phyloP scores from a whole-genome alignment of 495 filamentous ascomycete species.

The Neurospora sp. region DNA sequence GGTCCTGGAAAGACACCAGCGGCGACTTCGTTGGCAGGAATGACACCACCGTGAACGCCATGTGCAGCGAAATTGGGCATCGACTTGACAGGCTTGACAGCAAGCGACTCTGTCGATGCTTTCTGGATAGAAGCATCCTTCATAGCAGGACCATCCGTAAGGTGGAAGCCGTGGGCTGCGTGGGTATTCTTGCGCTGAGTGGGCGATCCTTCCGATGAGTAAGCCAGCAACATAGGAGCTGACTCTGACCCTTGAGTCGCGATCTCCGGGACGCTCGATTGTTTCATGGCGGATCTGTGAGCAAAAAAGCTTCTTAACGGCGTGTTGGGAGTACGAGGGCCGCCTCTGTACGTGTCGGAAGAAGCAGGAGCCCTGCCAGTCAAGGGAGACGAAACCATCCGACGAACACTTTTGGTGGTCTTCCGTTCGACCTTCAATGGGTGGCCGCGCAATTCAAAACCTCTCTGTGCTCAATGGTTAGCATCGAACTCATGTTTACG shows the following conservation, averaged over 20 bases:
- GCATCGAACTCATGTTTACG: not conserved
- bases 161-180: not conserved
- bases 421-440: slow-evolving; percentile 11
- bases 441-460: slow-evolving; percentile 1
- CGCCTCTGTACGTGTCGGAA: not conserved
- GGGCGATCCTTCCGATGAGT: not conserved
- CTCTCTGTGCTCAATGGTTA: slow-evolving; percentile 1
- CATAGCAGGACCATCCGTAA: not conserved
- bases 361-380: not conserved
- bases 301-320: not conserved
- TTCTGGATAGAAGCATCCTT: not conserved
- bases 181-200: not conserved
- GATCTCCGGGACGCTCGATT: not conserved
- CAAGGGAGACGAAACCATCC: not conserved
- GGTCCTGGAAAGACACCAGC: not conserved
- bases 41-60: not conserved
- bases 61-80: not conserved
- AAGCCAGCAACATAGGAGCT: not conserved
- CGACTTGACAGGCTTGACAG: not conserved
- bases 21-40: not conserved
- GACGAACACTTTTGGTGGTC: not conserved
- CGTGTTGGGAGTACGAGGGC: not conserved
- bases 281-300: not conserved
- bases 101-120: not conserved
- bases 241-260: not conserved